phyloP scores from a whole-genome alignment of 257 asterid species.

The Ocimum tenuiflorum region DNA sequence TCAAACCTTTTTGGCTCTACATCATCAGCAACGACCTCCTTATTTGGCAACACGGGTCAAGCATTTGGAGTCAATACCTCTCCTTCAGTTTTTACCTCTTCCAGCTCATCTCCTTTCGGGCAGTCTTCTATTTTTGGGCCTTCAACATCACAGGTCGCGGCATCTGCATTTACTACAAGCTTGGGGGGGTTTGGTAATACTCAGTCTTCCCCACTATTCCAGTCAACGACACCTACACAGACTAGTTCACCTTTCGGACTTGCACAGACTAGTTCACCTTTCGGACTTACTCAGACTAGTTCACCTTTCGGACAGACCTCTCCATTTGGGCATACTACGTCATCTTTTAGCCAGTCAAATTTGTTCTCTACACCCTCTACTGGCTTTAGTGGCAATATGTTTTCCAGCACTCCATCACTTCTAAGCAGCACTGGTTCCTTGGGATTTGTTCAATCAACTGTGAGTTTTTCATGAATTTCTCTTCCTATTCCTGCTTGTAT shows the following conservation, averaged over 20 bases:
- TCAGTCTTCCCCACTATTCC: conserved; percentile 79
- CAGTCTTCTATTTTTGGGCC: conserved; percentile 63
- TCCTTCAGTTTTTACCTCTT: conserved; percentile 55
- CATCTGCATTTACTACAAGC: conserved; percentile 50
- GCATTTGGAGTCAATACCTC: conserved; percentile 48
- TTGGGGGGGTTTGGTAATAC: conserved; percentile 57
- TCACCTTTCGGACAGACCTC: conserved; percentile 76
- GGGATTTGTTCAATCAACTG: conserved; percentile 69
- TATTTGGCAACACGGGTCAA: too few species aligned
- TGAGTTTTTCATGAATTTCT: conserved; percentile 38
- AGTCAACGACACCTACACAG: conserved; percentile 61
- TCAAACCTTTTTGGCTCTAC: conserved; percentile 60
- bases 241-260: too few species aligned
- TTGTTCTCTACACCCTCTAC: conserved; percentile 58
- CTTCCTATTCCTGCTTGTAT: conserved; percentile 13
- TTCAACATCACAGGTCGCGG: conserved; percentile 53
- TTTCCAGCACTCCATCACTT: conserved; percentile 63
- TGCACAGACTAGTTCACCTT: too few species aligned
- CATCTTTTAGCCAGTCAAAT: conserved; percentile 64
- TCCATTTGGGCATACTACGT: conserved; percentile 58
- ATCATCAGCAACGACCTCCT: conserved; percentile 48
- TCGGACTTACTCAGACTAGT: conserved; percentile 48
- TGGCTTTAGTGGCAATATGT: conserved; percentile 66
- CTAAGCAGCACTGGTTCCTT: conserved; percentile 24
- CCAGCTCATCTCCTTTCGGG: conserved; percentile 63